These are phyloP conservation scores for Abrus pulchellus DNA, from an alignment of 306 rosid species.

Conservation along the genomic window DNA sequence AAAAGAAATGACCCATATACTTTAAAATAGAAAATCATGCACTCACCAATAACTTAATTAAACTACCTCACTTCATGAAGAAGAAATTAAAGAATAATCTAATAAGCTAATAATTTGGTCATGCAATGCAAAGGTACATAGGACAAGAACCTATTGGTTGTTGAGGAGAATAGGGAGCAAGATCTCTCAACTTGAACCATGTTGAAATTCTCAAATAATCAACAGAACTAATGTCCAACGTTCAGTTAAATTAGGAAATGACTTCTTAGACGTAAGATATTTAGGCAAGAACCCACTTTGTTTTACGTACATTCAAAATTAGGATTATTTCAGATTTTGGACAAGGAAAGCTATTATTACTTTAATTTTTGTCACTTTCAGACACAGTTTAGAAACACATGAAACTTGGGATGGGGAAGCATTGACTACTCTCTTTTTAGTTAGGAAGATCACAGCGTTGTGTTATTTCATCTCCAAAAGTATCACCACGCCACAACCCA, in stretches of 20 bases:
- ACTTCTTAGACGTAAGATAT: background rate
- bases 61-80: background rate
- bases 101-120: constrained; percentile 28
- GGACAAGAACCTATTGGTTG: background rate
- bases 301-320: background rate
- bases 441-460: constrained; percentile 19
- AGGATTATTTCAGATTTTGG: constrained; percentile 25
- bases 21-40: background rate
- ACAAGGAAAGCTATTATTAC: constrained; percentile 25
- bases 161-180: constrained; percentile 25
- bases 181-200: constrained; percentile 5
- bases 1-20: background rate
- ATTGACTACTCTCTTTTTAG: constrained; percentile 3
- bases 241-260: constrained; percentile 13
- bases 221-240: constrained; percentile 8
- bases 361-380: constrained; percentile 26
- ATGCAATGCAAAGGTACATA: constrained; percentile 1
- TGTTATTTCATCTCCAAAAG: constrained; percentile 32
- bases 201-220: constrained; percentile 33
- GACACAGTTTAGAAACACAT: background rate
- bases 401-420: constrained; percentile 2
- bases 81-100: background rate
- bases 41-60: constrained; percentile 5
- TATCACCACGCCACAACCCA: constrained; percentile 24
- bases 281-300: constrained; percentile 9